phyloP scores from a whole-genome alignment of 1,284 basidiomycete genomes.

The Sporisorium exsertum region DNA sequence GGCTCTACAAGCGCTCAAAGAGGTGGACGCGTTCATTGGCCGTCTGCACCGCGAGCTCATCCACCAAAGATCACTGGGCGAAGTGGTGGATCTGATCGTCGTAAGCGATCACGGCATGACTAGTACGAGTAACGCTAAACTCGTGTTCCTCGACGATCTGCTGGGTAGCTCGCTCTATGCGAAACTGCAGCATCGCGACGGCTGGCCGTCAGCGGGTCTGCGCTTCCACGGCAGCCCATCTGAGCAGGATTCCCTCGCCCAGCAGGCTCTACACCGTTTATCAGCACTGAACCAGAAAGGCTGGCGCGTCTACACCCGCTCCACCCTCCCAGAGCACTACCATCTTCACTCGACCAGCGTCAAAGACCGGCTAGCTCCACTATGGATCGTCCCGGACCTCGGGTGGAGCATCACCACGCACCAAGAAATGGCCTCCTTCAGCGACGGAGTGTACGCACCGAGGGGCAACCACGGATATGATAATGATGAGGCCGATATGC shows the following conservation, averaged over 20 bases:
- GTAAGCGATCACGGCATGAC: slow-evolving; percentile 95
- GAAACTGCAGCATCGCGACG: slow-evolving; percentile 78
- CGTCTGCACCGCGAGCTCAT: slow-evolving; percentile 75
- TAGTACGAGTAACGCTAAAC: slow-evolving; percentile 80
- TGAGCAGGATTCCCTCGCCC: background rate
- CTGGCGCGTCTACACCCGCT: slow-evolving; percentile 19
- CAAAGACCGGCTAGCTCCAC: slow-evolving; percentile 23
- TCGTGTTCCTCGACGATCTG: slow-evolving; percentile 84
- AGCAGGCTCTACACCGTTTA: slow-evolving; percentile 5
- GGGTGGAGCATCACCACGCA: slow-evolving; percentile 43
- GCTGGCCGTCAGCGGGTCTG: slow-evolving; percentile 71
- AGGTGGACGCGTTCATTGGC: slow-evolving; percentile 82
- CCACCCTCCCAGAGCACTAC: slow-evolving; percentile 23
- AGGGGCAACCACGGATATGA: slow-evolving; percentile 82
- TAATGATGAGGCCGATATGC: slow-evolving; percentile 81
- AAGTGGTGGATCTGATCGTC: slow-evolving; percentile 87
- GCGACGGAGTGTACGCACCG: slow-evolving; percentile 73
- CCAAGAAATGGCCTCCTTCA: slow-evolving; percentile 43
- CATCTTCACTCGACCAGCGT: slow-evolving; percentile 10
- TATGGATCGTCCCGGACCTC: slow-evolving; percentile 42
- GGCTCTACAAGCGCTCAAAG: slow-evolving; percentile 73
- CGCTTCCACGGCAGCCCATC: slow-evolving; percentile 17
- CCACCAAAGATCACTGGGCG: slow-evolving; percentile 79
- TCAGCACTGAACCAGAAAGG: background rate
- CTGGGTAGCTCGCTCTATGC: slow-evolving; percentile 77